A percentile compares a stretch with the other conserved stretches of the same genome.
phyloP scores from a whole-genome alignment of 1,284 basidiomycete genomes.

The Lentinus polychrous region DNA sequence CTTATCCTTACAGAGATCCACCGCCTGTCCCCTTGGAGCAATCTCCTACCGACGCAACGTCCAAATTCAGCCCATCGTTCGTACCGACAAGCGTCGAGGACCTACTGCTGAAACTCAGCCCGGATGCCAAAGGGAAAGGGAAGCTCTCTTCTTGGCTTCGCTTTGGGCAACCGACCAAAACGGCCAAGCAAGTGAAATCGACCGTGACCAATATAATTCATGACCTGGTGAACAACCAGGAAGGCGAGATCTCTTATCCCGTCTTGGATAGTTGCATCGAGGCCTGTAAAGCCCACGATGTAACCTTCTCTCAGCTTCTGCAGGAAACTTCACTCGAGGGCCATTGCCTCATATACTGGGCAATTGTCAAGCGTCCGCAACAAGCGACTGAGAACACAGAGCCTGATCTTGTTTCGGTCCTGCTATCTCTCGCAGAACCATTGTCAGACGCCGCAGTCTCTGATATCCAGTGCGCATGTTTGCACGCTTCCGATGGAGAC shows the following conservation, averaged over 20 bases:
- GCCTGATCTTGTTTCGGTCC: constrained; percentile 37
- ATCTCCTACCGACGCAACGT: too few species aligned
- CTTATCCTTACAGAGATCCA: too few species aligned
- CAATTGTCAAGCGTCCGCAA: constrained; percentile 40
- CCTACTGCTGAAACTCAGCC: constrained; percentile 7
- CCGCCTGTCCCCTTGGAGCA: too few species aligned
- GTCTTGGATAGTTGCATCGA: constrained; percentile 41
- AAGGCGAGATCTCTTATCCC: constrained; percentile 15
- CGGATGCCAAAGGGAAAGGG: constrained; percentile 1
- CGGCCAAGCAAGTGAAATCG: constrained; percentile 17
- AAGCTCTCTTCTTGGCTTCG: constrained; percentile 11
- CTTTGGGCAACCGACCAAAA: constrained; percentile 11
- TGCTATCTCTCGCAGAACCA: constrained; percentile 51
- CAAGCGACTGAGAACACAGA: constrained; percentile 13
- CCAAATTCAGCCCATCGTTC: too few species aligned
- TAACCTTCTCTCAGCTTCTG: constrained; percentile 40
- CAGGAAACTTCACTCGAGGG: constrained; percentile 60
- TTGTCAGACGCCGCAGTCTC: constrained; percentile 39
- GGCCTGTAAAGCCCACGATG: constrained; percentile 32
- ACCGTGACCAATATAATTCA: constrained; percentile 23
- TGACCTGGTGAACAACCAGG: constrained; percentile 24
- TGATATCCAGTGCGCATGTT: constrained; percentile 59
- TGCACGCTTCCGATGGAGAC: constrained; percentile 52
- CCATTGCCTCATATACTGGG: constrained; percentile 64
- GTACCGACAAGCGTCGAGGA: too few species aligned